These are phyloP conservation scores for Cornus kousa DNA, from an alignment of 148 eudicot species.

Conservation along the genomic window DNA sequence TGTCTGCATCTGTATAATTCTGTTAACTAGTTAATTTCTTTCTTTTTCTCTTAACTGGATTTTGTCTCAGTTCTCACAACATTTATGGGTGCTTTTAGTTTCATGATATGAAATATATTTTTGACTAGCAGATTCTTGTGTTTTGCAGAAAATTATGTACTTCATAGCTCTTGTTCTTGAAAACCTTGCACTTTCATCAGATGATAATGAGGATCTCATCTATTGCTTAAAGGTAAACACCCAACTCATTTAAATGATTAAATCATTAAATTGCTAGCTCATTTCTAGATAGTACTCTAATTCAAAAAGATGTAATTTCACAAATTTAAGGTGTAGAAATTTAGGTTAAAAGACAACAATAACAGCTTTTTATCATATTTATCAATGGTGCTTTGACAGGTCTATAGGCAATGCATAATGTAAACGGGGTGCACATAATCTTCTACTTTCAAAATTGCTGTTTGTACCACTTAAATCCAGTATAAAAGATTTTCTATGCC, in stretches of 20 bases:
- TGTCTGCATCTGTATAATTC: slow-evolving; percentile 4
- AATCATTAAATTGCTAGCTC: not conserved
- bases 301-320: not conserved
- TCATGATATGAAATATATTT: not conserved
- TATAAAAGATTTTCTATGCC: not conserved
- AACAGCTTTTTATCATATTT: not conserved
- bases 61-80: not conserved
- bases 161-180: slow-evolving; percentile 87
- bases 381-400: not conserved
- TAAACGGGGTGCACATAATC: not conserved
- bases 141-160: slow-evolving; percentile 84
- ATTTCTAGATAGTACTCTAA: not conserved
- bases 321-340: not conserved
- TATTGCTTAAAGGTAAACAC: slow-evolving; percentile 76
- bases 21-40: not conserved
- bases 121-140: not conserved
- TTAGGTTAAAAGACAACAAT: not conserved
- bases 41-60: not conserved
- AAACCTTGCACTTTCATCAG: slow-evolving; percentile 84
- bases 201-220: slow-evolving; percentile 87
- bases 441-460: not conserved
- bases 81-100: not conserved
- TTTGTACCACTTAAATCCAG: not conserved
- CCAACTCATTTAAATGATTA: not conserved
- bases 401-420: too few relatives aligned